Base-by-base conservation (phyloP, 306 rosid genomes). In the Corylus heterophylla region DNA sequence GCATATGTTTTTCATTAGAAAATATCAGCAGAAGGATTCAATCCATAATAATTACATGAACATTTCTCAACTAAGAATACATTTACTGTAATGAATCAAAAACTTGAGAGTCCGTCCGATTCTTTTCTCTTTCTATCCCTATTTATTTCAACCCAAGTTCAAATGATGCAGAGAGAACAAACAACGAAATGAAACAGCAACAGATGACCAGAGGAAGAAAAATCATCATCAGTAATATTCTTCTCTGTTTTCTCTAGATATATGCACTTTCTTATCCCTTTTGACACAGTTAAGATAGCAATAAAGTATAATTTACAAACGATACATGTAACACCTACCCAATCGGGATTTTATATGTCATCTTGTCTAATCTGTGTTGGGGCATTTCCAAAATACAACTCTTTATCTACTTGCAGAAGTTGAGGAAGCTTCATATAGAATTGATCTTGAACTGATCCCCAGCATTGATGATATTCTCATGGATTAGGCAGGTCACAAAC, bases 321-420 rank as follows among this genome's bases (percentile, higher is more conserved):
- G 59, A 42, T 13, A 27, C 78, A 69, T 17, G 62, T 20, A 48
- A 74, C 73, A 42, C 63, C 67, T 68, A 22, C 49, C 20, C 29
- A 58, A 8, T 7, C 59, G 69, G 1, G 52, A 74, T 70, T 63
- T 13, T 13, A 74, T 42, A 74, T 42, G 31, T 61, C 52, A 25
- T 4, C 61, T 29, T 55, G 77, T 37, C 47, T 68, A 69, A 44
- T 42, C 31, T 75, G 80, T 75, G 76, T 66, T 78, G 44, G 14
- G 12, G 71, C 56, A 66, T 56, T 27, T 42, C 70, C n/a, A 39
- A 71, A 55, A 76, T 16, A 63, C 73, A 61, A 67, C 68, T 52
- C 52, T 27, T 16, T 67, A 31, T 67, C 50, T 18, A 10, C 50
- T 39, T 4, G 49, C 72, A 18, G 51, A 67, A 67, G 49, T 67